A percentile compares a stretch with the other conserved stretches of the same genome.
Evolutionary conservation across 345 rosid genomes (phyloP).

Genomic region (Psidium friedrichsthalianum): DNA sequence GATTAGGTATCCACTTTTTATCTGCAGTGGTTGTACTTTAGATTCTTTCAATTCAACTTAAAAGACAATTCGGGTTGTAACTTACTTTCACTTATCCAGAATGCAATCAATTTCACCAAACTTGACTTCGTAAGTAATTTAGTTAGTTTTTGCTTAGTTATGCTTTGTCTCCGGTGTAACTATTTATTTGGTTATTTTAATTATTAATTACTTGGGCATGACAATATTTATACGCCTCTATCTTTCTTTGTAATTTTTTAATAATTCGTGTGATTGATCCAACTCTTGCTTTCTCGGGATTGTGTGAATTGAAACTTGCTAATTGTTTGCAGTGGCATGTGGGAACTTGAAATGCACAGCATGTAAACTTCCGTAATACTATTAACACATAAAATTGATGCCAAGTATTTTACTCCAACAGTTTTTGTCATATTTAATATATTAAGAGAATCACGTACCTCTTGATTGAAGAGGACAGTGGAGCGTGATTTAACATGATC

Average conservation of each 20-base stretch:
- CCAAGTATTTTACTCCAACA: neutral
- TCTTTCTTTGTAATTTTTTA: neutral
- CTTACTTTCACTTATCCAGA: neutral
- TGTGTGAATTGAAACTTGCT: neutral
- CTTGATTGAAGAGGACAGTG: neutral
- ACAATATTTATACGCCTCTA: neutral
- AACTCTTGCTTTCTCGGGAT: neutral
- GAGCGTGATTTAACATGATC: rapidly evolving
- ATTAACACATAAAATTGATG: neutral
- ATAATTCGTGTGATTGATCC: neutral
- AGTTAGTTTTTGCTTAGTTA: neutral
- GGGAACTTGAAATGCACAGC: neutral
- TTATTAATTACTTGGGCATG: neutral
- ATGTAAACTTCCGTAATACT: neutral
- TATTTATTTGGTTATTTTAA: neutral
- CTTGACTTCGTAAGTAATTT: neutral
- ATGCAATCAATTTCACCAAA: neutral
- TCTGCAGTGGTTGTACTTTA: no score
- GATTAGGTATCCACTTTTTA: no score
- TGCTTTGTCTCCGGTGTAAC: neutral
- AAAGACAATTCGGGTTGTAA: no score
- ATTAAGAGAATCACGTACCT: neutral
- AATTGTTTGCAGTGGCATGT: neutral
- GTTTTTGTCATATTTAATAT: neutral
- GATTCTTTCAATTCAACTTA: no score